Percentiles rank a stretch among this genome's conserved stretches.
Conservation (phyloP, 768 basidiomycete species). For the Symmetrospora coprosmae region DNA sequence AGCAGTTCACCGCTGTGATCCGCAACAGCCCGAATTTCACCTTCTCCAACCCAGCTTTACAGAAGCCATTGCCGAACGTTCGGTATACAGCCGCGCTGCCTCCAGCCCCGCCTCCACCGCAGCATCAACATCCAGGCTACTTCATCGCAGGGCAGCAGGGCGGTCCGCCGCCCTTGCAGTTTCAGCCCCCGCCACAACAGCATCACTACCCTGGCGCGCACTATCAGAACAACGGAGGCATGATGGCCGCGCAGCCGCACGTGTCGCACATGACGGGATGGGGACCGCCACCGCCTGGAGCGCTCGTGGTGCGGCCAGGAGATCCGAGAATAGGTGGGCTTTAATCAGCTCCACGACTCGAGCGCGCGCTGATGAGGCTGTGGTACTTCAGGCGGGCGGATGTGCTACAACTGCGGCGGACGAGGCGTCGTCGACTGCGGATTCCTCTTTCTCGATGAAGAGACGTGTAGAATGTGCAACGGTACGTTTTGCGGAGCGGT, state of each 20-base stretch:
- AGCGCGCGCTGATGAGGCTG: neutral
- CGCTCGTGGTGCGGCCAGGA: conserved; percentile 12
- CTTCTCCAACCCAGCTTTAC: conserved; percentile 13
- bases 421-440: conserved; percentile 4
- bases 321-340: conserved; percentile 10
- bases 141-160: conserved; percentile 4
- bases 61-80: conserved; percentile 13
- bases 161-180: neutral
- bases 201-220: neutral
- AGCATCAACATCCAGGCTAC: conserved; percentile 8
- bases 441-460: conserved; percentile 1
- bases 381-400: neutral
- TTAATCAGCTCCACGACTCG: neutral
- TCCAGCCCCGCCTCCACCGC: neutral
- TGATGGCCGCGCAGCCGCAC: too few relatives aligned
- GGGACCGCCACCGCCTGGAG: conserved; percentile 3
- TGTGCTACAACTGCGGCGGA: conserved; percentile 4
- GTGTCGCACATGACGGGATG: too few relatives aligned
- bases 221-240: neutral
- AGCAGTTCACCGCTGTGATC: neutral
- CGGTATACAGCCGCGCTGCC: neutral
- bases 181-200: neutral
- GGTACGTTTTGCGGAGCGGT: too few relatives aligned
- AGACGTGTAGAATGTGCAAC: conserved; percentile 2
- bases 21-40: conserved; percentile 10